Percentiles rank a stretch among this genome's conserved stretches.
These are phyloP conservation scores for Calonectria naviculata DNA, from an alignment of 2,329 filamentous ascomycete species.

Conservation along the genomic window DNA sequence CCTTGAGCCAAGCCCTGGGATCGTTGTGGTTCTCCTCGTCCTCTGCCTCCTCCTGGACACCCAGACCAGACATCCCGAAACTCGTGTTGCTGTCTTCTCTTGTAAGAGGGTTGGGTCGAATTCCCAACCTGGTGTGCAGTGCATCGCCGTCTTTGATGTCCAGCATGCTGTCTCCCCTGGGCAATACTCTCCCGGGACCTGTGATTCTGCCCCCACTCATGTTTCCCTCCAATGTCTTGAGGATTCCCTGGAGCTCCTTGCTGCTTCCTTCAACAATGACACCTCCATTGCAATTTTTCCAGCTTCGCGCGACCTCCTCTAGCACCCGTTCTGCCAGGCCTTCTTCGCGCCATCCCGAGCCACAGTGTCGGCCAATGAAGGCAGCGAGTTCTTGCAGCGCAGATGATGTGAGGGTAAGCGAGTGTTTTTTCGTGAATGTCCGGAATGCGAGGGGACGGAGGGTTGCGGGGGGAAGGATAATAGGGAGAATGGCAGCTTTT, in stretches of 20 bases:
- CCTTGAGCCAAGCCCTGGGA: slow-evolving; percentile 84
- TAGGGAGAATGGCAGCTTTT: slow-evolving; percentile 80
- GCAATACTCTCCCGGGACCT: slow-evolving; percentile 61
- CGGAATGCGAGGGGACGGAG: slow-evolving; percentile 92
- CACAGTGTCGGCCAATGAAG: slow-evolving; percentile 94
- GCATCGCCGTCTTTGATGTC: slow-evolving; percentile 65
- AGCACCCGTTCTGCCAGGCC: slow-evolving; percentile 91
- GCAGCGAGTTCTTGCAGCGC: slow-evolving; percentile 85
- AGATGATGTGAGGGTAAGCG: slow-evolving; percentile 88
- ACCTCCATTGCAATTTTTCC: slow-evolving; percentile 90
- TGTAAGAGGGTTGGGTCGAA: slow-evolving; percentile 56
- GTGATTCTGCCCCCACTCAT: slow-evolving; percentile 87
- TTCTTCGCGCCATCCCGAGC: slow-evolving; percentile 95
- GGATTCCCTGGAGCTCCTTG: slow-evolving; percentile 81
- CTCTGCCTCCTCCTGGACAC: slow-evolving; percentile 64
- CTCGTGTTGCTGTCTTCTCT: slow-evolving; percentile 75
- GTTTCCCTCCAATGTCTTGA: slow-evolving; percentile 85
- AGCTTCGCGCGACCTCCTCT: slow-evolving; percentile 89
- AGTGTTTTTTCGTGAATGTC: slow-evolving; percentile 97
- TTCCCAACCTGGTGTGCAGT: slow-evolving; percentile 65
- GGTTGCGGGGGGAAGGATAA: slow-evolving; percentile 87
- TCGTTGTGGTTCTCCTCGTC: slow-evolving; percentile 73
- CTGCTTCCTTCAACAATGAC: slow-evolving; percentile 90
- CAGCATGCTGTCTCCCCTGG: slow-evolving; percentile 70
- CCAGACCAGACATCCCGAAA: slow-evolving; percentile 68